Conservation (phyloP, 2,329 filamentous ascomycete species). For the Scolecobasidium constrictum region DNA sequence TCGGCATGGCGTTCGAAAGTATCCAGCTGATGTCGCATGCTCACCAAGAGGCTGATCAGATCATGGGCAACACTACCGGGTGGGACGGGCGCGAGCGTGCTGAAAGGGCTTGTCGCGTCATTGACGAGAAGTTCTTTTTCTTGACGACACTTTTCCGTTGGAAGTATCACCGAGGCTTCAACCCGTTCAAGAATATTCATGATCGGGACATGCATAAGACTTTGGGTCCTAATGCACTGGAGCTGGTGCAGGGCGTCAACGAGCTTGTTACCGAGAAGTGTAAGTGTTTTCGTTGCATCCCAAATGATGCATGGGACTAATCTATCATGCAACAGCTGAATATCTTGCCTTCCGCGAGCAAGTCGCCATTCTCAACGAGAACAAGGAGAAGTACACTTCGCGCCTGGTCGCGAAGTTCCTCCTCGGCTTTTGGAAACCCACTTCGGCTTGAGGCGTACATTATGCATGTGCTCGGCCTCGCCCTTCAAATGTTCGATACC, state of each 20-base stretch:
- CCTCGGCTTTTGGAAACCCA: constrained; percentile 8
- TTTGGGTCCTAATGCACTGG: constrained; percentile 22
- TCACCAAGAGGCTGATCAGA: constrained; percentile 28
- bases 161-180: constrained; percentile 35
- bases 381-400: constrained; percentile 30
- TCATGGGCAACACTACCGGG: constrained; percentile 18
- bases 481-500: too few relatives aligned
- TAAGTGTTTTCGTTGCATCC: constrained; percentile 17
- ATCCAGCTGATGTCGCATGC: constrained; percentile 35
- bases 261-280: constrained; percentile 31
- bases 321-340: constrained; percentile 18
- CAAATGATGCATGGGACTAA: background rate
- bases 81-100: constrained; percentile 23
- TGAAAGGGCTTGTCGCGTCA: constrained; percentile 29
- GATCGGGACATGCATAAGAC: constrained; percentile 27
- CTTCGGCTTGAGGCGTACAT: background rate
- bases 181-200: constrained; percentile 25
- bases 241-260: constrained; percentile 26
- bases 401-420: constrained; percentile 33
- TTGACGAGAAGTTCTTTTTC: constrained; percentile 33
- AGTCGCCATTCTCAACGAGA: constrained; percentile 25
- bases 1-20: constrained; percentile 38
- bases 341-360: constrained; percentile 26
- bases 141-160: constrained; percentile 34
- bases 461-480: too few relatives aligned